A percentile compares a stretch with the other conserved stretches of the same genome.
These are phyloP conservation scores for Exophiala xenobiotica DNA, from an alignment of 2,329 filamentous ascomycete species.

Conservation along the genomic window DNA sequence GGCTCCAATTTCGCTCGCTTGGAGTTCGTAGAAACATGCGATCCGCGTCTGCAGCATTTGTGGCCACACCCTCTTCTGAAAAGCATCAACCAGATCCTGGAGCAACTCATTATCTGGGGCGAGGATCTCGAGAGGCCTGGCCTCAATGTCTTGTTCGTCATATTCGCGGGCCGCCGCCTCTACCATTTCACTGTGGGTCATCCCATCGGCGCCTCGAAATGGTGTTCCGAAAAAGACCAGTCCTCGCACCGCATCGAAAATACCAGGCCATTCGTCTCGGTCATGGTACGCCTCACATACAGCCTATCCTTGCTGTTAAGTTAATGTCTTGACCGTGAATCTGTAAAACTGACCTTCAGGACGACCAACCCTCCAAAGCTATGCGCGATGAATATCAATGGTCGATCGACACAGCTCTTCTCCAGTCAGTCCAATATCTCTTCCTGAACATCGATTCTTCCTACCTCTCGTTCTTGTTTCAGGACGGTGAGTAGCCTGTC, in stretches of 20 bases:
- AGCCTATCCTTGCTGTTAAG: not conserved
- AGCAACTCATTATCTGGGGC: not conserved
- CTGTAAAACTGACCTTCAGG: not conserved
- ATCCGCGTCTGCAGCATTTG: not conserved
- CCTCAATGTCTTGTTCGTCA: not conserved
- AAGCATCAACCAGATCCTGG: not conserved
- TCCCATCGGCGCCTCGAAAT: not conserved
- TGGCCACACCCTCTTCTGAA: not conserved
- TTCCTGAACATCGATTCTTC: not conserved
- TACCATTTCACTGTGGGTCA: not conserved
- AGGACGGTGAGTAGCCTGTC: not conserved
- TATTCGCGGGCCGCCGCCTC: not conserved
- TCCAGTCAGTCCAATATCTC: not conserved
- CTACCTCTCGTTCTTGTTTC: not conserved
- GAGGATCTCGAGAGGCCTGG: not conserved
- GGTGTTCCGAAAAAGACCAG: conserved; percentile 1
- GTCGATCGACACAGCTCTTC: not conserved
- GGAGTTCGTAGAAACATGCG: not conserved
- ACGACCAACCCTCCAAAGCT: conserved; percentile 2
- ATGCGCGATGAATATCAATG: not conserved
- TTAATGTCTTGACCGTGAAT: not conserved
- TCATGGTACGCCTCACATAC: not conserved
- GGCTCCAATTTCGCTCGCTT: not conserved
- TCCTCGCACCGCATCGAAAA: not conserved
- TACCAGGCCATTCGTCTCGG: not conserved